Evolutionary conservation across 495 filamentous ascomycete genomes (phyloP).

Genomic region (Aspergillus bertholletiae): DNA sequence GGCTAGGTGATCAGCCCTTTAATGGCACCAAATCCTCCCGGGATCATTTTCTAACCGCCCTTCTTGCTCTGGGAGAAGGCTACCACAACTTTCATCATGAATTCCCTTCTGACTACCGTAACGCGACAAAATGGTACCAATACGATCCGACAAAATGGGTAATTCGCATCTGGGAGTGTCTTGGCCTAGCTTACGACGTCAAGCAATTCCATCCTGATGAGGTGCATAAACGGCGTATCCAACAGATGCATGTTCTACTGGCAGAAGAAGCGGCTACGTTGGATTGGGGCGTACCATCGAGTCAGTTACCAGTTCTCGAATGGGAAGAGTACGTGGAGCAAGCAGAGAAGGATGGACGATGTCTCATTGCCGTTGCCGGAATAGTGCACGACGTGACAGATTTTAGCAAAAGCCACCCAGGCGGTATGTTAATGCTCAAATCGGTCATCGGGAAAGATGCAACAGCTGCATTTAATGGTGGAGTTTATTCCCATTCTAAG

Average conservation of each 20-base stretch:
- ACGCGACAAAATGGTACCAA: conserved; percentile 88
- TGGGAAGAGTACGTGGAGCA: conserved; percentile 77
- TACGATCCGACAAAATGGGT: conserved; percentile 95
- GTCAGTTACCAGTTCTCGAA: conserved; percentile 82
- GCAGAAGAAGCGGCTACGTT: too few relatives aligned
- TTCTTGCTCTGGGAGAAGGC: conserved; percentile 85
- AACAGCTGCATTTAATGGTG: conserved; percentile 92
- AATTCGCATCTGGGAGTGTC: conserved; percentile 81
- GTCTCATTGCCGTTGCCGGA: conserved; percentile 73
- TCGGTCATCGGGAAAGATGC: conserved; percentile 86
- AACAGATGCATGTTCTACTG: too few relatives aligned
- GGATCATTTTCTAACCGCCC: conserved; percentile 82
- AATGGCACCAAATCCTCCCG: conserved; percentile 90
- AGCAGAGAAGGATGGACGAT: conserved; percentile 66
- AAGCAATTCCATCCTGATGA: conserved; percentile 89
- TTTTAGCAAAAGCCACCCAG: conserved; percentile 89
- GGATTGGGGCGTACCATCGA: too few relatives aligned
- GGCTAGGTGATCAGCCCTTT: conserved; percentile 91
- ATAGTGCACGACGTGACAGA: conserved; percentile 83
- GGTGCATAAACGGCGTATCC: conserved; percentile 85
- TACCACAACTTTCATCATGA: too few relatives aligned
- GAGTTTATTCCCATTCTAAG: conserved; percentile 88
- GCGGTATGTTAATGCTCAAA: conserved; percentile 78
- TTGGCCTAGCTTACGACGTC: conserved; percentile 81
- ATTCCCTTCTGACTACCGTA: conserved; percentile 95